Conservation (phyloP, 495 filamentous ascomycete genomes). For the Usnea hakonensis region DNA sequence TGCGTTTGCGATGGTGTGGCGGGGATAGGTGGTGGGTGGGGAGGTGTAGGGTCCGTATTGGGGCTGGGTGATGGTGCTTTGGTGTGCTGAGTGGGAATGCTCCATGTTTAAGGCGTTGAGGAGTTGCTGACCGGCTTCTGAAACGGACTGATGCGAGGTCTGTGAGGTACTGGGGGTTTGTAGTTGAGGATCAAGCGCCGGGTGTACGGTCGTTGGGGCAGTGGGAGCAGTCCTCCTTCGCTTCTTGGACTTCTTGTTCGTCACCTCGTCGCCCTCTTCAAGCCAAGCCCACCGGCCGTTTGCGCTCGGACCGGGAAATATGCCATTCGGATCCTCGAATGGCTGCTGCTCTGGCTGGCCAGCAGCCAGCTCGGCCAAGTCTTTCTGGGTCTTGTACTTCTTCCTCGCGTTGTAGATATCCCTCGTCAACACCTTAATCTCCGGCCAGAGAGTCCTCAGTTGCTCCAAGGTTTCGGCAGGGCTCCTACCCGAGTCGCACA, state of each 20-base stretch:
- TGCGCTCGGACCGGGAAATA: constrained; percentile 21
- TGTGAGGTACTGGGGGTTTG: constrained; percentile 7
- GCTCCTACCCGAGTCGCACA: constrained; percentile 26
- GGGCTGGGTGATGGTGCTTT: background rate
- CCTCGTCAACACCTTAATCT: constrained; percentile 25
- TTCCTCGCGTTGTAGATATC: constrained; percentile 29
- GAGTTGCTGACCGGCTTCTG: constrained; percentile 5
- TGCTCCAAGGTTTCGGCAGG: constrained; percentile 24
- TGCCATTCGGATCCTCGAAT: constrained; percentile 24
- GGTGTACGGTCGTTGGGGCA: background rate
- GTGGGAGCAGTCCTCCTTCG: constrained; percentile 2
- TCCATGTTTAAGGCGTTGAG: constrained; percentile 6
- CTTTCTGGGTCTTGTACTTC: constrained; percentile 25
- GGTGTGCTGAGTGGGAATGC: background rate
- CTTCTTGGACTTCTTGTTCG: constrained; percentile 18
- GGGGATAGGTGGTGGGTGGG: background rate
- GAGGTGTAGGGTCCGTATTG: constrained; percentile 5
- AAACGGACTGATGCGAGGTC: background rate
- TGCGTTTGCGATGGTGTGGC: constrained; percentile 4
- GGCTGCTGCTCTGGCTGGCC: constrained; percentile 8
- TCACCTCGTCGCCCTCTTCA: constrained; percentile 23
- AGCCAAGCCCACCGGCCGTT: constrained; percentile 26
- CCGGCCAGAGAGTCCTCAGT: constrained; percentile 20
- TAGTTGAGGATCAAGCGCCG: constrained; percentile 22
- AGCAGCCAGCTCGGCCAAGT: constrained; percentile 9